These are phyloP conservation scores for Backusella morwellensis DNA, from an alignment of 192 early-diverging fungal genomes.

Conservation along the genomic window DNA sequence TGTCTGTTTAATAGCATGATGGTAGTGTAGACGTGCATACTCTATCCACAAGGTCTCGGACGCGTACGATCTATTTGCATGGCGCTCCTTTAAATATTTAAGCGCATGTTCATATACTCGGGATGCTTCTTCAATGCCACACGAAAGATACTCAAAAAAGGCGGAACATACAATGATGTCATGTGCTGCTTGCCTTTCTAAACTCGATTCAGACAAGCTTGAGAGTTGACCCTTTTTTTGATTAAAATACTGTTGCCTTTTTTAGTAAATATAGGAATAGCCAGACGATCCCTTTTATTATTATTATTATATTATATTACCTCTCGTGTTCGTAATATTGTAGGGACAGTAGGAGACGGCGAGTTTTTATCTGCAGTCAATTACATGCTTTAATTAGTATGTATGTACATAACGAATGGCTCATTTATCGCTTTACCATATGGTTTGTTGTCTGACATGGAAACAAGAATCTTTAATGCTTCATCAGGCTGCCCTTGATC, in stretches of 20 bases:
- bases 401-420: not conserved
- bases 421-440: slow-evolving; percentile 6
- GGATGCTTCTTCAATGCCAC: slow-evolving; percentile 33
- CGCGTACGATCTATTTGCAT: slow-evolving; percentile 27
- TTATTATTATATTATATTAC: slow-evolving; percentile 24
- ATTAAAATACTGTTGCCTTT: not conserved
- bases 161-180: slow-evolving; percentile 41
- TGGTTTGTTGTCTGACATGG: slow-evolving; percentile 30
- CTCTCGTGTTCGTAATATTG: slow-evolving; percentile 39
- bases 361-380: slow-evolving; percentile 2
- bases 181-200: slow-evolving; percentile 29
- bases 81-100: slow-evolving; percentile 12
- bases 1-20: slow-evolving; percentile 13
- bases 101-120: slow-evolving; percentile 40
- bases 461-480: slow-evolving; percentile 44
- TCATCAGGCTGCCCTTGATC: slow-evolving; percentile 40
- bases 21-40: slow-evolving; percentile 39
- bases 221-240: slow-evolving; percentile 43
- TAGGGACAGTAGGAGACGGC: slow-evolving; percentile 16
- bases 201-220: slow-evolving; percentile 17
- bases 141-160: slow-evolving; percentile 44
- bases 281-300: slow-evolving; percentile 39
- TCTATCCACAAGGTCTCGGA: slow-evolving; percentile 37
- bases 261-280: not conserved
- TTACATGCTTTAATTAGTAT: not conserved